Conservation (phyloP, 306 rosid species). For the Malus domestica region DNA sequence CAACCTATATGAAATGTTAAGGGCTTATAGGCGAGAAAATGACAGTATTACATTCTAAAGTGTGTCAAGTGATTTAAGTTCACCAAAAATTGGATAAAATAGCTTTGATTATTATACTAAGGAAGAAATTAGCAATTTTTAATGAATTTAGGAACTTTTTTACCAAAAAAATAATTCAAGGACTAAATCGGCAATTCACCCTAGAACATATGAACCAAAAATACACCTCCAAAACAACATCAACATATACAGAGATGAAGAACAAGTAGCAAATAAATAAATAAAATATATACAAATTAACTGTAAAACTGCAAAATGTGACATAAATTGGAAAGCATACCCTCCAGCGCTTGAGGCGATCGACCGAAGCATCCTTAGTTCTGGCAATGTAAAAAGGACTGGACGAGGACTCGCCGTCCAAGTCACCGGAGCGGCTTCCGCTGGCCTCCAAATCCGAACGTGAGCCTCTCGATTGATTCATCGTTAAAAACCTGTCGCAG, state of each 20-base stretch:
- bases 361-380: constrained; percentile 69
- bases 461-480: constrained; percentile 44
- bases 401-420: constrained; percentile 21
- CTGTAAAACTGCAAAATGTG: background rate
- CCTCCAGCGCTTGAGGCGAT: constrained; percentile 90
- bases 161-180: too few relatives aligned
- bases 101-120: too few relatives aligned
- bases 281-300: background rate
- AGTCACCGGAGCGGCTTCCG: constrained; percentile 23
- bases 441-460: constrained; percentile 67
- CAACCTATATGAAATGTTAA: too few relatives aligned
- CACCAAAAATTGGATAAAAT: too few relatives aligned
- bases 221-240: background rate
- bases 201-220: background rate
- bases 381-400: constrained; percentile 60
- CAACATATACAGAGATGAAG: background rate
- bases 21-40: too few relatives aligned
- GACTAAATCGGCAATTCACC: too few relatives aligned
- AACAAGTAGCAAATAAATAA: background rate
- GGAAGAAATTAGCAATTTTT: too few relatives aligned
- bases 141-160: too few relatives aligned
- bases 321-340: constrained; percentile 24
- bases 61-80: too few relatives aligned
- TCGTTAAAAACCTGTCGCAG: constrained; percentile 68
- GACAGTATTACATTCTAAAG: too few relatives aligned